These are phyloP conservation scores for Yarrowia sp. DNA, from an alignment of 805 yeast species.

Conservation along the genomic window DNA sequence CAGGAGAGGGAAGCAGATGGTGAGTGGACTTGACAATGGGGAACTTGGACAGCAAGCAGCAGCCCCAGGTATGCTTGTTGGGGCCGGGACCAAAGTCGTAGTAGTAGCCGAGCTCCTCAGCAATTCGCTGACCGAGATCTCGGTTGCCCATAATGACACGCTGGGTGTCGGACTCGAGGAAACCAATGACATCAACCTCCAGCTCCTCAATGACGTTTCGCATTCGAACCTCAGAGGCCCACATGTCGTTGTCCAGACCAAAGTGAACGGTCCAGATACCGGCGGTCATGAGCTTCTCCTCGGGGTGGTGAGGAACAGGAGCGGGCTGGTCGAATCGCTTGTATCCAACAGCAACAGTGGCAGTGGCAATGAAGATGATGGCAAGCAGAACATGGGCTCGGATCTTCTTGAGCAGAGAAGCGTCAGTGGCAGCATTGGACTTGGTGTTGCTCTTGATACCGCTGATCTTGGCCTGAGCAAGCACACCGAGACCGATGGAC, in stretches of 20 bases:
- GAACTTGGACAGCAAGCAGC: conserved; percentile 86
- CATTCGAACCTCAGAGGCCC: conserved; percentile 95
- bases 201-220: conserved; percentile 75
- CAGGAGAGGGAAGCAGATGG: conserved; percentile 92
- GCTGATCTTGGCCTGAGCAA: conserved; percentile 32
- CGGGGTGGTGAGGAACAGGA: conserved; percentile 67
- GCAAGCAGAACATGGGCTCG: conserved; percentile 33
- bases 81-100: conserved; percentile 98
- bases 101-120: conserved; percentile 91
- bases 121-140: conserved; percentile 85
- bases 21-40: conserved; percentile 90
- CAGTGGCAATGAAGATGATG: conserved; percentile 44
- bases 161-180: conserved; percentile 91
- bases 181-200: conserved; percentile 86
- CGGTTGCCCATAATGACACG: conserved; percentile 92
- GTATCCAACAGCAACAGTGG: conserved; percentile 54
- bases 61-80: conserved; percentile 97
- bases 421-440: conserved; percentile 29
- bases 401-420: conserved; percentile 34
- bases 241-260: conserved; percentile 95
- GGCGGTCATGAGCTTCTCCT: conserved; percentile 75
- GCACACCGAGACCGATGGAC: conserved; percentile 54
- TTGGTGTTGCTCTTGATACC: neutral
- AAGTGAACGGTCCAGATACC: conserved; percentile 99
- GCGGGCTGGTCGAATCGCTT: conserved; percentile 57